Base-by-base conservation (phyloP, 1,284 basidiomycete genomes). In the Puccinia triticina region DNA sequence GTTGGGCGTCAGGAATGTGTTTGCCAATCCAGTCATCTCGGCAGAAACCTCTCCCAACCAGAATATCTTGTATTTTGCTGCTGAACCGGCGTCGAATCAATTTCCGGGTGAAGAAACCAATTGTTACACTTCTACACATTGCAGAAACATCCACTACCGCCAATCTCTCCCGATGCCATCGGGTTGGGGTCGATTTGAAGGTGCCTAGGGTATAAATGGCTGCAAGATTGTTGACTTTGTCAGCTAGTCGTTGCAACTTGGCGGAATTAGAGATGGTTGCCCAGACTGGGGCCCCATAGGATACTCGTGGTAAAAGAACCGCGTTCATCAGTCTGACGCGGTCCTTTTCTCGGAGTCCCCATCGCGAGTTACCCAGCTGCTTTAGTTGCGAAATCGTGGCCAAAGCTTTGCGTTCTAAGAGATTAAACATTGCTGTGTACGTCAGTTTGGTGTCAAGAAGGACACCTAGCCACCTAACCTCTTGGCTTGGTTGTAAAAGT, bases 381-480 rank as follows among this genome's bases (percentile, higher is more conserved):
- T 48, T 1, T 1, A 71, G 40, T 43, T 71, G 67, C 1, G 2
- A 48, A 10, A 71, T 34, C 1, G 67, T 71, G 2, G 10, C 4
- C 4, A 10, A 3, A 23, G 40, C 46, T 14, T 5, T 34, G 14
- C 43, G 26, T 26, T 71, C 40, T 71, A 16, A 12, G 23, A 43
- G 40, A 12, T 43, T 43, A 43, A 43, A 43, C 40, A 43, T 43
- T 4, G 40, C 7, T 4, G 40, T 7, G 23, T 48, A 74, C 1
- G 50, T 53, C 7, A 74, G 72, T 21, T 74, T 74, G 8, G 1
- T 11, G 10, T 74, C 72, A 23, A 74, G 18, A 1, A 37, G 5
- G 26, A 50, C 23, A 12, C 71, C 71, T 2, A 73, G 29, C 71
- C 71, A 73, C 26, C 50, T 73, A 18, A 73, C 46, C 7, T 73